phyloP scores from a whole-genome alignment of 345 rosid genomes.

The Gossypium mustelinum region DNA sequence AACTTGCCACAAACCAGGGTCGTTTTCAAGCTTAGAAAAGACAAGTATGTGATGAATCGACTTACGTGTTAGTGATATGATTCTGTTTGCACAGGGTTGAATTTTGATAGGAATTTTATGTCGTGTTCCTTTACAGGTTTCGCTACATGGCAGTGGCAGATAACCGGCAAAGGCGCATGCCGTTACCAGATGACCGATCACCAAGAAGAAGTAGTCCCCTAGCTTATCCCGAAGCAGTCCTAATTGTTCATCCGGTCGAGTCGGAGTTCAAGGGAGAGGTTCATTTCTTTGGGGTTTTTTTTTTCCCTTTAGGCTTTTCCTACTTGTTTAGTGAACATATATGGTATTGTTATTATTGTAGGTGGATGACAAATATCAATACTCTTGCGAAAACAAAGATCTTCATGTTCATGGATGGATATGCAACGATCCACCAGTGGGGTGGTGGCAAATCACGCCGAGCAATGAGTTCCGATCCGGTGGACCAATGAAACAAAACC shows the following conservation, averaged over 20 bases:
- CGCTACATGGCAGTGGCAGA: constrained; percentile 73
- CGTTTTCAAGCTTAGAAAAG: constrained; percentile 74
- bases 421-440: constrained; percentile 44
- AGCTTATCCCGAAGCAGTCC: constrained; percentile 77
- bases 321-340: not conserved
- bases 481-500: constrained; percentile 59
- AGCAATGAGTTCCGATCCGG: constrained; percentile 68
- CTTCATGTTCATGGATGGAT: constrained; percentile 86
- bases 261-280: constrained; percentile 85
- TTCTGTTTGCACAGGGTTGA: no score
- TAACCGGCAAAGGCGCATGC: constrained; percentile 74
- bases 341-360: constrained; percentile 10
- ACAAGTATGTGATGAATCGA: constrained; percentile 42
- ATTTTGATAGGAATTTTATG: no score
- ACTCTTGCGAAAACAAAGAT: constrained; percentile 77
- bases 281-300: not conserved
- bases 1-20: constrained; percentile 84
- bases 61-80: not conserved
- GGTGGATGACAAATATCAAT: constrained; percentile 94
- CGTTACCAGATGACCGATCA: constrained; percentile 64
- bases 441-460: constrained; percentile 81
- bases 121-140: constrained; percentile 37
- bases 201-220: constrained; percentile 46
- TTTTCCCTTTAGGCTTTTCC: not conserved
- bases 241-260: constrained; percentile 69